Evolutionary conservation across 345 rosid genomes (phyloP).

Genomic region (Lenwebbia sp.): DNA sequence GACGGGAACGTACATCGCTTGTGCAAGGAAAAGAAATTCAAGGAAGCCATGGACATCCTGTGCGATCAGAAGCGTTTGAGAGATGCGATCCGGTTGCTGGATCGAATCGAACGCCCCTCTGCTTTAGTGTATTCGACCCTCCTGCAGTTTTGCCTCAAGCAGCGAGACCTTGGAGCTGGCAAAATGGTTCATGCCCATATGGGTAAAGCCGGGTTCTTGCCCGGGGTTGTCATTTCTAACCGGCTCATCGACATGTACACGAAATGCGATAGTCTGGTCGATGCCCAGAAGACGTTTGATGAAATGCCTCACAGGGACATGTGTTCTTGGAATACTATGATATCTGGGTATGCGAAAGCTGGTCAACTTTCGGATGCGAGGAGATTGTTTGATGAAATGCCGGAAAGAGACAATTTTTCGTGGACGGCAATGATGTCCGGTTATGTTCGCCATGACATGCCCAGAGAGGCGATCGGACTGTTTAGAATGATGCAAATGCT

Average conservation of each 20-base stretch:
- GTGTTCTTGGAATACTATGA: slow-evolving; percentile 79
- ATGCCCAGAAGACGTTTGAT: slow-evolving; percentile 53
- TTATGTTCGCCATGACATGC: slow-evolving; percentile 39
- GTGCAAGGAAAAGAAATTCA: slow-evolving; percentile 28
- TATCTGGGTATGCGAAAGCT: slow-evolving; percentile 41
- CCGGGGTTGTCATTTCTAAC: slow-evolving; percentile 54
- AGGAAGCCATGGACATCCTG: slow-evolving; percentile 56
- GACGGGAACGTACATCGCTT: slow-evolving; percentile 25
- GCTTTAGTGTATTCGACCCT: slow-evolving; percentile 59
- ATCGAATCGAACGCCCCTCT: slow-evolving; percentile 34
- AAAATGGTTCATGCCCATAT: slow-evolving; percentile 47
- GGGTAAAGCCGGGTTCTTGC: slow-evolving; percentile 44
- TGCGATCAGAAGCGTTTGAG: slow-evolving; percentile 36
- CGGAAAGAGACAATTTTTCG: slow-evolving; percentile 69
- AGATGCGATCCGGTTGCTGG: slow-evolving; percentile 54
- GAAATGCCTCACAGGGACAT: slow-evolving; percentile 52
- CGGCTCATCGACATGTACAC: slow-evolving; percentile 61
- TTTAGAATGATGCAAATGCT: slow-evolving; percentile 39
- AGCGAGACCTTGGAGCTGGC: slow-evolving; percentile 41
- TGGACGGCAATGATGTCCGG: slow-evolving; percentile 90
- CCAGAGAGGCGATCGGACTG: slow-evolving; percentile 43
- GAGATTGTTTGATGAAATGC: slow-evolving; percentile 70
- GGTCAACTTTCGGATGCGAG: slow-evolving; percentile 51
- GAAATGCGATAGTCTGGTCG: slow-evolving; percentile 39
- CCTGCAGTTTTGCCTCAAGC: slow-evolving; percentile 38